Evolutionary conservation across 129 eudicot species (phyloP).

Genomic region (Pulicaria dysenterica): DNA sequence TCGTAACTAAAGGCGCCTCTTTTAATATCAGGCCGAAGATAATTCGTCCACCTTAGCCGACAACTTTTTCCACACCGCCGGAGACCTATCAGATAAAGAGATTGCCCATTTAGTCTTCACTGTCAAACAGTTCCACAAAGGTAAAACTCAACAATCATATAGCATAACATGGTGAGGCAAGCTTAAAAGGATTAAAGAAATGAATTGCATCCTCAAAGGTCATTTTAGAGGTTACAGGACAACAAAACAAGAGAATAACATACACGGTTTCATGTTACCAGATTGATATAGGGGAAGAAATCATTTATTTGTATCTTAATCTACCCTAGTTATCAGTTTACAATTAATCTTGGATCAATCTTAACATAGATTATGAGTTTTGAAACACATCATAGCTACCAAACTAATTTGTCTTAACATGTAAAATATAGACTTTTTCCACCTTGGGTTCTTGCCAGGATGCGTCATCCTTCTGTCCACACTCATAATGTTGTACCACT

Average conservation of each 20-base stretch:
- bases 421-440: neutral
- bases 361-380: conserved; percentile 11
- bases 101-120: conserved; percentile 5
- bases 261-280: neutral
- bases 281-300: neutral
- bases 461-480: conserved; percentile 14
- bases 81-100: conserved; percentile 50
- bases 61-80: conserved; percentile 91
- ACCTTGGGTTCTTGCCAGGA: conserved; percentile 27
- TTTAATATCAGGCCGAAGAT: conserved; percentile 86
- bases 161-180: neutral
- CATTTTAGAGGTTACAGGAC: neutral
- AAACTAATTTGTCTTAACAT: neutral
- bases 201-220: neutral
- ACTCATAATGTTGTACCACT: conserved; percentile 4
- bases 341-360: neutral
- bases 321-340: conserved; percentile 2
- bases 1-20: conserved; percentile 76
- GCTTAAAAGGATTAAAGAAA: neutral
- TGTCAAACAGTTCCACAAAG: conserved; percentile 12
- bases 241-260: neutral
- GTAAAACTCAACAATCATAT: conserved; percentile 5
- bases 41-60: conserved; percentile 90
- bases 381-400: neutral
- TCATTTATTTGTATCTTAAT: neutral